Conservation (phyloP, 352 stramenopile genomes). For the Pilasporangium apinafurcum region DNA sequence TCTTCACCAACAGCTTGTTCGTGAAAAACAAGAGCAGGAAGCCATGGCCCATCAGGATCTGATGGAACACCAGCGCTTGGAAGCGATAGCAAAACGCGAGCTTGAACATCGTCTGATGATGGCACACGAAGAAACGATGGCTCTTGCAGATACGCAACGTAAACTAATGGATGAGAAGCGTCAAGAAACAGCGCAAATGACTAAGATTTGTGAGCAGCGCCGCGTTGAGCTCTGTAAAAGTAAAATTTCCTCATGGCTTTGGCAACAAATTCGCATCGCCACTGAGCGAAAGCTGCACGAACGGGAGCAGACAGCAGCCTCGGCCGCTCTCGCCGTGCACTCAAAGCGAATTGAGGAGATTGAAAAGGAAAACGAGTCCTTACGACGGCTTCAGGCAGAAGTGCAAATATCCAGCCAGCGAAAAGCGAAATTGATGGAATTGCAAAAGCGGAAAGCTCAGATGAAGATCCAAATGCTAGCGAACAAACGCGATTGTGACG, state of each 20-base stretch:
- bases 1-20: constrained; percentile 8
- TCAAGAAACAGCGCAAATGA: constrained; percentile 4
- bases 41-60: constrained; percentile 32
- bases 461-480: constrained; percentile 5
- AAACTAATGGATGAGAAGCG: constrained; percentile 15
- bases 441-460: constrained; percentile 6
- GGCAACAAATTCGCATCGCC: constrained; percentile 8
- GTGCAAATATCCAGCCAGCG: background rate
- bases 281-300: background rate
- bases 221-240: constrained; percentile 19
- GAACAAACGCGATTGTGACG: constrained; percentile 8
- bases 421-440: constrained; percentile 4
- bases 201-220: constrained; percentile 2
- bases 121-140: constrained; percentile 11
- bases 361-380: background rate
- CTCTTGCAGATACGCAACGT: constrained; percentile 9
- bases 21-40: constrained; percentile 27
- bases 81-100: background rate
- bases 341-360: too few species aligned
- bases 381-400: constrained; percentile 3
- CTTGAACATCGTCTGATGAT: constrained; percentile 15
- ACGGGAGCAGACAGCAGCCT: background rate
- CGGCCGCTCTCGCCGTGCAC: too few species aligned
- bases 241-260: constrained; percentile 29
- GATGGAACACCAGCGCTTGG: constrained; percentile 12